Evolutionary conservation across 139 green algal species (phyloP), one percentile per base, ranked within the genome.

Genomic region (Raphidocelis subcapitata): DNA sequence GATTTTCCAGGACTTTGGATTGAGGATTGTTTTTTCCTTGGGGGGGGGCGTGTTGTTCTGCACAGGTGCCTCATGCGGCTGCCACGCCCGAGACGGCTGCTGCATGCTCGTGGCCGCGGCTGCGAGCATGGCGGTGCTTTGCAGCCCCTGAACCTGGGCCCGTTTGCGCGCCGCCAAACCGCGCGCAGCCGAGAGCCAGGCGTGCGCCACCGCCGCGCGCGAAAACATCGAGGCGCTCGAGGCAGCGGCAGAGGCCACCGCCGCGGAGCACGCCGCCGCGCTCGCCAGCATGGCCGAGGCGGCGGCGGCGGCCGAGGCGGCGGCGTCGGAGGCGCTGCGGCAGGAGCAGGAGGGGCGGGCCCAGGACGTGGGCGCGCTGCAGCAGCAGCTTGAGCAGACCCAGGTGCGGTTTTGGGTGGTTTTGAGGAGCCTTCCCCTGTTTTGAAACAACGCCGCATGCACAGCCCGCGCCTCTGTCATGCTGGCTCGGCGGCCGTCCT

Each of bases 151-250:
- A n/a, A n/a, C n/a, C n/a, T n/a, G n/a, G n/a, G n/a, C 10, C 54
- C 10, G 23, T 61, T 26, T 61, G 10, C 54, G 21, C 54, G 21
- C 23, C 10, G 54, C 54, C 14, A 29, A 12, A 21, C 41, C 8
- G 44, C 61, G 10, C 70, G 76, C 87, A 92, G 90, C 61, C 23
- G 89, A 95, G 69, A 78, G 84, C 21, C 79, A 90, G 63, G 83
- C 86, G 0, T 96, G 91, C 54, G 79, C 74, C 1, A 70, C 86
- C 23, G 85, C 88, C 24, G 90, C 88, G 0, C 71, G 80, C 15
- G 86, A 91, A 75, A 74, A 83, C 37, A 84, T 94, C 5, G 57
- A 70, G 0, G 76, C 81, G 18, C 79, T 96, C 28, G 91, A 96
- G 81, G 81, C 93, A 66, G 79, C 79, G 32, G 67, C 75, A 18